Evolutionary conservation across 2,329 filamentous ascomycete species (phyloP), one percentile per base, ranked within the genome.

Genomic region (Aspergillus carbonarius): DNA sequence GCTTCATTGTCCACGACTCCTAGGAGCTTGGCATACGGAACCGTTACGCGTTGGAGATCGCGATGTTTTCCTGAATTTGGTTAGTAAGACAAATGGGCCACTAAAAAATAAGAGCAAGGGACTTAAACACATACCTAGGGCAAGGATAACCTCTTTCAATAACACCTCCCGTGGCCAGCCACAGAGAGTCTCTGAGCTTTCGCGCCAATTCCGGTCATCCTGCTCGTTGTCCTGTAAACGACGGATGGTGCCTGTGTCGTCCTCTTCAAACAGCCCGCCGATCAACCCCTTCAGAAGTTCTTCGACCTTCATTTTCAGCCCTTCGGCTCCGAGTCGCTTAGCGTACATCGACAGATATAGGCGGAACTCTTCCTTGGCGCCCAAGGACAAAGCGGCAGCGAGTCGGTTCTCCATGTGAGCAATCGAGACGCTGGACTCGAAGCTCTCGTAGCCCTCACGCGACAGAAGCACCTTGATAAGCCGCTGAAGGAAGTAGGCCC

Each of bases 341-440:
- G 93, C 93, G 70, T 99, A 99, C 92, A 98, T 98, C 70, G 92
- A 89, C n/a, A 99, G 80, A 70, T 98, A 98, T 1, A 96, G 82
- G 58, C 92, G 87, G 78, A 98, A 99, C 73, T 99, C 95, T 59
- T 98, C 93, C 67, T 87, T 89, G 0, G 95, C 89, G 3, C 89
- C 91, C 0, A 99, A 80, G 60, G 91, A 89, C 71, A 96, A 78
- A 0, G 95, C 91, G 4, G 92, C 96, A 2, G 95, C 93, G 47
- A 99, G 88, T 39, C 96, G 86, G 69, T 97, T 98, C 75, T 99
- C 95, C 12, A 99, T 80, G 78, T 99, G 95, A 6, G 93, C 93
- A 63, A 99, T 92, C 55, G 91, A 96, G 50, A 97, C 90, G 44
- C 86, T 89, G 20, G 91, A 91, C 75, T 99, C 96, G 63, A 99